Conservation (phyloP, 345 rosid genomes). For the Salix purpurea region DNA sequence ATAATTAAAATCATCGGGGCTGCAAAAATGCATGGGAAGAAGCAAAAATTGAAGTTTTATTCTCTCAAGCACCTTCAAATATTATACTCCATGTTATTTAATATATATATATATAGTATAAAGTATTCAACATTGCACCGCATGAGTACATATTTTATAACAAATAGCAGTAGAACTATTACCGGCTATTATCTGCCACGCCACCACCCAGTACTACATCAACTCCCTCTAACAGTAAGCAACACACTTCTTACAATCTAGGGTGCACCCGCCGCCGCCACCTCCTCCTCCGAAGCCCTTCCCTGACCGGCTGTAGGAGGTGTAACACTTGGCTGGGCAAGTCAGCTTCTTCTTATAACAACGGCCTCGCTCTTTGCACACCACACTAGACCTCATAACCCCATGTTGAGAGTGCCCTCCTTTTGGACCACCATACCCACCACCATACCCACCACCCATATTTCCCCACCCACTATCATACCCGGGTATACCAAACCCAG, state of each 20-base stretch:
- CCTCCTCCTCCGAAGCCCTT: slow-evolving; percentile 90
- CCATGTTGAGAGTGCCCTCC: slow-evolving; percentile 74
- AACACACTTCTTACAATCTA: slow-evolving; percentile 86
- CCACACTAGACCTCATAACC: slow-evolving; percentile 50
- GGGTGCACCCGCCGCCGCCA: slow-evolving; percentile 93
- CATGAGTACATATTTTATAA: background rate
- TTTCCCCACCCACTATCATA: slow-evolving; percentile 42
- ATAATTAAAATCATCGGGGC: too few relatives aligned
- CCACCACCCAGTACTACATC: too few relatives aligned
- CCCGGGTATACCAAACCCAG: slow-evolving; percentile 53
- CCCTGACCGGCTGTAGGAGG: slow-evolving; percentile 79
- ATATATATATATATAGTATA: background rate
- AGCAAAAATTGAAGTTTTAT: background rate
- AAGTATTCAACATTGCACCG: background rate
- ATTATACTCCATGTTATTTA: background rate
- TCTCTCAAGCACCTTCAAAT: background rate
- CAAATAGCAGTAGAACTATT: background rate
- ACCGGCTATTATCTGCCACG: slow-evolving; percentile 7
- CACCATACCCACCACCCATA: slow-evolving; percentile 62
- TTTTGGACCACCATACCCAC: slow-evolving; percentile 57
- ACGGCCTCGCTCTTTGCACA: slow-evolving; percentile 73
- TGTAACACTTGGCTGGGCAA: slow-evolving; percentile 94
- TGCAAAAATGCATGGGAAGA: background rate
- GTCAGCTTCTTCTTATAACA: slow-evolving; percentile 78
- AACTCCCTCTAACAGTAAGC: slow-evolving; percentile 60